Evolutionary conservation across 441 rosid species (phyloP), one percentile per base, ranked within the genome.

Genomic region (Hura crepitans): DNA sequence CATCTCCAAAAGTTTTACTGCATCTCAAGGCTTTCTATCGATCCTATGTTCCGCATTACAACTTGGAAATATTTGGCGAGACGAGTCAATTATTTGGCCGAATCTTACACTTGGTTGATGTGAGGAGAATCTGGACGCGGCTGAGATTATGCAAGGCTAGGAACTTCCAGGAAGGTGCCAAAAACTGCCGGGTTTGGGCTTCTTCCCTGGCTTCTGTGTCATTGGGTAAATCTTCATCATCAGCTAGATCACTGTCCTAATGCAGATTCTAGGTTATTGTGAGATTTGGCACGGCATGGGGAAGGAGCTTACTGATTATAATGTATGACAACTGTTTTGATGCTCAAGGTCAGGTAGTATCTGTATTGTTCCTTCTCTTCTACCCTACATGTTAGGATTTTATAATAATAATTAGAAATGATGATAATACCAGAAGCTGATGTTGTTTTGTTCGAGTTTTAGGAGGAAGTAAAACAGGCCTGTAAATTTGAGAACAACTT

Each of bases 141-240:
- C 84, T 91, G 53, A 83, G 85, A 62, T 73, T 87, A 33, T 70
- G 81, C 78, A 93, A 91, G 81, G 80, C 84, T 53, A 84, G 94
- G 74, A 88, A 78, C 85, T 89, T 93, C 77, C 96, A 80, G 9
- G 85, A 81, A 76, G 73, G 96, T 42, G 96, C 97, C 33, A 89
- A 73, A 79, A 91, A 76, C 58, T 93, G 90, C 28, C 80, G 81
- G 67, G 97, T 84, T 30, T 91, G 93, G 97, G 96, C 94, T 68
- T 90, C 96, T 33, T 91, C 97, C 7, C 78, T 91, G 14, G 95
- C 98, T 4, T 93, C 97, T 5, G 95, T 93, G 67, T 85, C 96
- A 5, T 74, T 91, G 76, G 96, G 96, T 6, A 78, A 88, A 83
- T 80, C 92, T 66, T 71, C 78, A 12, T 86, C 91, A 17, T 81